These are phyloP conservation scores for Ganoderma resinaceum DNA, from an alignment of 1,284 basidiomycete species.

Conservation along the genomic window DNA sequence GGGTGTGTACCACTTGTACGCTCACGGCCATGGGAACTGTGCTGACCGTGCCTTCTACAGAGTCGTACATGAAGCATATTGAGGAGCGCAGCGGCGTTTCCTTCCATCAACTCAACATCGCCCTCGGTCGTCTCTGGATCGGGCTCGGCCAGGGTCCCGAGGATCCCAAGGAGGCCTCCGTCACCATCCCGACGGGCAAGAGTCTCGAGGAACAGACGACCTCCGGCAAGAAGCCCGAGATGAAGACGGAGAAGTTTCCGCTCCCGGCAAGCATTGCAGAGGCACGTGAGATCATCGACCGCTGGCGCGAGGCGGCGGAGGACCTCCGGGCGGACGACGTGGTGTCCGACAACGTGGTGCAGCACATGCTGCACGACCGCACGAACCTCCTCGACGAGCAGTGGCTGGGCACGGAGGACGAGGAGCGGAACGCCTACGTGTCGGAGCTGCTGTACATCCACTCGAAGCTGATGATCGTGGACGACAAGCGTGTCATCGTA, in stretches of 20 bases:
- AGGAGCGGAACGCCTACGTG: conserved; percentile 82
- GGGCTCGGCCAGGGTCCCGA: conserved; percentile 54
- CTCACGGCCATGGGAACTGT: no score
- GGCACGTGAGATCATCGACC: conserved; percentile 67
- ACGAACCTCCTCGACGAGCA: conserved; percentile 71
- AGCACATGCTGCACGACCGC: conserved; percentile 75
- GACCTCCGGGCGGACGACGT: conserved; percentile 60
- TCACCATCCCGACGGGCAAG: conserved; percentile 55
- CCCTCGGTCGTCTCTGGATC: conserved; percentile 85
- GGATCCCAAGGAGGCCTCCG: conserved; percentile 56
- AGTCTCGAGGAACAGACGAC: conserved; percentile 44
- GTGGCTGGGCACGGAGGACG: conserved; percentile 85
- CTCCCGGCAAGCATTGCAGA: conserved; percentile 72
- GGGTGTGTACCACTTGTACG: conserved; percentile 44
- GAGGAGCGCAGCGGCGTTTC: conserved; percentile 79
- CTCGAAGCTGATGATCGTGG: conserved; percentile 91
- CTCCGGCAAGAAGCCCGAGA: conserved; percentile 49
- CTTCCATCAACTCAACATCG: conserved; percentile 88
- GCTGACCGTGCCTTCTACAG: conserved; percentile 36
- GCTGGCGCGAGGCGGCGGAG: conserved; percentile 72
- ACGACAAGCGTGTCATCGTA: conserved; percentile 88
- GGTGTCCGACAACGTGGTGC: conserved; percentile 78
- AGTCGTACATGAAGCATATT: conserved; percentile 69
- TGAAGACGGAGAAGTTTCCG: conserved; percentile 65
- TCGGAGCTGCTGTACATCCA: conserved; percentile 86